Evolutionary conservation across 345 rosid genomes (phyloP).

Genomic region (Triadica sebifera): DNA sequence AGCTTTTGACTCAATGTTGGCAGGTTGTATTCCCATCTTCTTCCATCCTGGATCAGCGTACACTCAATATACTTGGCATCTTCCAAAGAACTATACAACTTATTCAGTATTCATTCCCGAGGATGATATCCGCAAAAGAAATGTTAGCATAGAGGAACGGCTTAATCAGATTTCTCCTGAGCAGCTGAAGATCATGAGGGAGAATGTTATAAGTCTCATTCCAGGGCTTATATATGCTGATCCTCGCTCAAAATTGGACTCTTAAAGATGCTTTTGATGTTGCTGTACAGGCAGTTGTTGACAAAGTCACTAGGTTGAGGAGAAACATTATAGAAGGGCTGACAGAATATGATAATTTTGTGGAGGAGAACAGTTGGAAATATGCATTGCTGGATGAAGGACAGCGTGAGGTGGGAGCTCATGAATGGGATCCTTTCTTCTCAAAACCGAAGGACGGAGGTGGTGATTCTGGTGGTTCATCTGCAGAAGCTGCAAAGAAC

Average conservation of each 20-base stretch:
- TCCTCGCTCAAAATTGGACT: constrained; percentile 66
- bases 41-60: constrained; percentile 92
- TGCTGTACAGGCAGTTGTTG: constrained; percentile 67
- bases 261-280: constrained; percentile 78
- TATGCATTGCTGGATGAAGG: constrained; percentile 81
- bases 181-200: constrained; percentile 73
- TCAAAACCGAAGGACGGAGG: constrained; percentile 68
- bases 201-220: constrained; percentile 67
- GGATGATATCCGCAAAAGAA: constrained; percentile 41
- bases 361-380: constrained; percentile 93
- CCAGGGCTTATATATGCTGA: constrained; percentile 73
- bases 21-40: constrained; percentile 86
- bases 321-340: constrained; percentile 65
- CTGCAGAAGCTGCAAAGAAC: constrained; percentile 74
- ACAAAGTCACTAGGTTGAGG: constrained; percentile 82
- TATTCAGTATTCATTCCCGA: constrained; percentile 84
- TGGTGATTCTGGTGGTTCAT: constrained; percentile 44
- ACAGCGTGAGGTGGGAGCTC: constrained; percentile 67
- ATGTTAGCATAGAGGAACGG: constrained; percentile 64
- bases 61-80: constrained; percentile 87
- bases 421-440: constrained; percentile 94
- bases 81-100: constrained; percentile 66
- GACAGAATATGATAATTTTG: constrained; percentile 71
- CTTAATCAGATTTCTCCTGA: constrained; percentile 62
- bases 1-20: constrained; percentile 80